Evolutionary conservation across 2,329 filamentous ascomycete genomes (phyloP).

Genomic region (Blumeriella jaapii): DNA sequence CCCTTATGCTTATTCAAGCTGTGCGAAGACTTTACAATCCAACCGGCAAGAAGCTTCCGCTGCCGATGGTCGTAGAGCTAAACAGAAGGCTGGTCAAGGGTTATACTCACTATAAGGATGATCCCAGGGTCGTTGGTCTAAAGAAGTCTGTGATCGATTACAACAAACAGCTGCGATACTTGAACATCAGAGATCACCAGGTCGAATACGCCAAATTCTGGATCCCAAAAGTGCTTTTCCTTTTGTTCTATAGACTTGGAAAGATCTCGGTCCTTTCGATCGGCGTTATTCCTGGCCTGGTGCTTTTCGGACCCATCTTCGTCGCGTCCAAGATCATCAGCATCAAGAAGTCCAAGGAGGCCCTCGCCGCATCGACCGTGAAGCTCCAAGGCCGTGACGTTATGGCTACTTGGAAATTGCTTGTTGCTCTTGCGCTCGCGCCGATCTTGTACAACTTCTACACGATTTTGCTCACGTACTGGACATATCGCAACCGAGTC

Average conservation of each 20-base stretch:
- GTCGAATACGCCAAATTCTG: conserved; percentile 84
- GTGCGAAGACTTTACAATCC: conserved; percentile 88
- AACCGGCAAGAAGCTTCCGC: conserved; percentile 82
- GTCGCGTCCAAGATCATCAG: conserved; percentile 75
- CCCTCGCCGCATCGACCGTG: conserved; percentile 73
- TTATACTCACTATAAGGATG: conserved; percentile 86
- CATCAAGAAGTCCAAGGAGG: conserved; percentile 68
- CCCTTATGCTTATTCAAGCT: conserved; percentile 90
- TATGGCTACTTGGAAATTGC: conserved; percentile 85
- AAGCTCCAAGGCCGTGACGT: conserved; percentile 84
- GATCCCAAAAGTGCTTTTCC: conserved; percentile 60
- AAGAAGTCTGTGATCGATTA: conserved; percentile 70
- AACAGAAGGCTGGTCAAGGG: conserved; percentile 85
- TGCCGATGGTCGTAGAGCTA: conserved; percentile 87
- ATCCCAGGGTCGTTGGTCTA: conserved; percentile 67
- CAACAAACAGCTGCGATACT: conserved; percentile 73
- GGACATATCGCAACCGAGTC: conserved; percentile 70
- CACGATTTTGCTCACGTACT: conserved; percentile 60
- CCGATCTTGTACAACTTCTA: conserved; percentile 77
- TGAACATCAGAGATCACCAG: conserved; percentile 88
- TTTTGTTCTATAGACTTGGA: conserved; percentile 65
- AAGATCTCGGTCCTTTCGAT: conserved; percentile 69
- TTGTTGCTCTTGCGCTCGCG: conserved; percentile 42
- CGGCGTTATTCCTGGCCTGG: conserved; percentile 72
- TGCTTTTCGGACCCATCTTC: conserved; percentile 84